These are phyloP conservation scores for Elsinoe perseae DNA, from an alignment of 2,329 filamentous ascomycete genomes.

Conservation along the genomic window DNA sequence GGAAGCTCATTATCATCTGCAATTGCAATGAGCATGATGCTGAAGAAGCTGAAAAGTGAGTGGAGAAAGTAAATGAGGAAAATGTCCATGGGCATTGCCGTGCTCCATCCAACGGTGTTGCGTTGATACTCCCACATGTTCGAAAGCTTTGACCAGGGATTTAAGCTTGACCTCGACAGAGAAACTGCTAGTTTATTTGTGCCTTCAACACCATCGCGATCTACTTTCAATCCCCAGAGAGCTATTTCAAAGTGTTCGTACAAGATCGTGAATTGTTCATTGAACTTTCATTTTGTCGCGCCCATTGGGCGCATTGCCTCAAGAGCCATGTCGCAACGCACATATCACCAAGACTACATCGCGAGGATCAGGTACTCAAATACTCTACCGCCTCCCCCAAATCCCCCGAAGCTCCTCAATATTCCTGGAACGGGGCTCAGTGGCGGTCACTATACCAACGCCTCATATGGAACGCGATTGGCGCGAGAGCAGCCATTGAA, in stretches of 20 bases:
- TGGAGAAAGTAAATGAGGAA: too few species aligned
- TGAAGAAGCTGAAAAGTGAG: neutral
- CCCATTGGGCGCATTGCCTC: neutral
- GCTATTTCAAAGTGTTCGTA: too few species aligned
- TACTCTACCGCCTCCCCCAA: conserved; percentile 85
- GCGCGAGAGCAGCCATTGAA: conserved; percentile 88
- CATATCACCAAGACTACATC: conserved; percentile 89
- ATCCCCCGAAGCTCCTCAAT: conserved; percentile 91
- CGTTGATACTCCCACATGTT: too few species aligned
- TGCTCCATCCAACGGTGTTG: too few species aligned
- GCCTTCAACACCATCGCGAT: too few species aligned
- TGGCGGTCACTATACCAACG: conserved; percentile 80
- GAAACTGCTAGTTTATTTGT: too few species aligned
- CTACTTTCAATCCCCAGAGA: too few species aligned
- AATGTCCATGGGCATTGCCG: too few species aligned
- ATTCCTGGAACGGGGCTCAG: conserved; percentile 89
- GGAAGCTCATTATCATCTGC: neutral
- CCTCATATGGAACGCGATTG: conserved; percentile 80
- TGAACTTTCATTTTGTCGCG: neutral
- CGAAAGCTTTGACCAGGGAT: too few species aligned
- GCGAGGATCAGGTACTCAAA: conserved; percentile 93
- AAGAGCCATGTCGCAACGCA: conserved; percentile 21
- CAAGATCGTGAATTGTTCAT: too few species aligned
- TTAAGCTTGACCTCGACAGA: too few species aligned
- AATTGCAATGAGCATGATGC: neutral